These are phyloP conservation scores for Fusarium nurragi DNA, from an alignment of 2,329 filamentous ascomycete genomes.

Conservation along the genomic window DNA sequence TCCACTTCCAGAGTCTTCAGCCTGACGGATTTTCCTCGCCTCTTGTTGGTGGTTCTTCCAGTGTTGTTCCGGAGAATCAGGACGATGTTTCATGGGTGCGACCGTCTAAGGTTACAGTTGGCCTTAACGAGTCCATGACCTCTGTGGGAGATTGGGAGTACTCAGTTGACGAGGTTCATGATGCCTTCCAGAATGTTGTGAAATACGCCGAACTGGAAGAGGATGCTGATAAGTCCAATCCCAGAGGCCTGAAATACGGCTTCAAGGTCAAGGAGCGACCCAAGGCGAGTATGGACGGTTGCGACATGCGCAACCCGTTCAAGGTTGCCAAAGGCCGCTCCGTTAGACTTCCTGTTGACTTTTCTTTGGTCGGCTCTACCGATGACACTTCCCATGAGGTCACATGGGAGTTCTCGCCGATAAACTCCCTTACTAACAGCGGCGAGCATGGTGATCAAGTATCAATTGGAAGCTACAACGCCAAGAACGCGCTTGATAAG, in stretches of 20 bases:
- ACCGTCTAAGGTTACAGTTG: conserved; percentile 77
- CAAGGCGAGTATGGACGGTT: conserved; percentile 74
- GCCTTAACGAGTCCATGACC: conserved; percentile 89
- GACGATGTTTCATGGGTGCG: conserved; percentile 84
- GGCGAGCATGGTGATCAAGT: conserved; percentile 74
- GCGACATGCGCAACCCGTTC: conserved; percentile 81
- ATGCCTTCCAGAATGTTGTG: conserved; percentile 87
- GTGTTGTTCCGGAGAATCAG: conserved; percentile 67
- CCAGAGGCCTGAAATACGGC: conserved; percentile 73
- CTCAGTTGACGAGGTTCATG: conserved; percentile 88
- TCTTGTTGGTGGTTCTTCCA: conserved; percentile 69
- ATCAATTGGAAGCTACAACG: conserved; percentile 65
- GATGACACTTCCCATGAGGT: conserved; percentile 75
- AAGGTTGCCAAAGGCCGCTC: conserved; percentile 81
- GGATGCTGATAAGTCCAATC: conserved; percentile 72
- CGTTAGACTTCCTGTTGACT: conserved; percentile 75
- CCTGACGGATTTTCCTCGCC: conserved; percentile 87
- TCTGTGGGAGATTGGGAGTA: conserved; percentile 86
- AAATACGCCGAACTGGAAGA: conserved; percentile 75
- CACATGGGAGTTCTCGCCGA: conserved; percentile 83
- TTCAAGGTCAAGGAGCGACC: conserved; percentile 91
- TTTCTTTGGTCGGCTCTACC: conserved; percentile 67
- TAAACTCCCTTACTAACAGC: conserved; percentile 72
- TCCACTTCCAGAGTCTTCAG: conserved; percentile 92
- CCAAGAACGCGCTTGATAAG: conserved; percentile 69